Evolutionary conservation across 495 filamentous ascomycete species (phyloP).

Genomic region (Mycothermus thermophilus): DNA sequence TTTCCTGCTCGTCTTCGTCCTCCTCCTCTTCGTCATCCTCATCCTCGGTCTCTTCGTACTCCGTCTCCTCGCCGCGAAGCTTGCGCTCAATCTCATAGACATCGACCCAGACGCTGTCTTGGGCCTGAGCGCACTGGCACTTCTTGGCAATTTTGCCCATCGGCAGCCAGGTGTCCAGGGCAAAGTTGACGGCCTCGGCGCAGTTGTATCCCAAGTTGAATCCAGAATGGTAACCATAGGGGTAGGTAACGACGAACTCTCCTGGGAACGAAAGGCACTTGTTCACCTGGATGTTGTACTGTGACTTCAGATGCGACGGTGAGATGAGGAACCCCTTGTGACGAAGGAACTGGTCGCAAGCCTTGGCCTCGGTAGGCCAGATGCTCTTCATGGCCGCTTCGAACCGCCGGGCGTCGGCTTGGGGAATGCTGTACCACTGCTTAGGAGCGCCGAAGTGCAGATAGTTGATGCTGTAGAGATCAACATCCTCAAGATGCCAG

Average conservation of each 20-base stretch:
- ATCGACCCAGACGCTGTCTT: slow-evolving; percentile 97
- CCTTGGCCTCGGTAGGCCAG: slow-evolving; percentile 93
- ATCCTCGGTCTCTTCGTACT: slow-evolving; percentile 74
- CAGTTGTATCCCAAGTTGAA: slow-evolving; percentile 99
- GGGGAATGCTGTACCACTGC: slow-evolving; percentile 98
- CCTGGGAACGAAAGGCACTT: slow-evolving; percentile 90
- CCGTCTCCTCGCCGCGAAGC: slow-evolving; percentile 79
- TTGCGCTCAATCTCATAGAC: slow-evolving; percentile 90
- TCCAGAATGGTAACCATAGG: slow-evolving; percentile 95
- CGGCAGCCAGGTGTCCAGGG: slow-evolving; percentile 81
- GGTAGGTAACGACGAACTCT: slow-evolving; percentile 97
- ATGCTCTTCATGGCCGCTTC: slow-evolving; percentile 91
- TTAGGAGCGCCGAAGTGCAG: slow-evolving; percentile 98
- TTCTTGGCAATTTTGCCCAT: slow-evolving; percentile 96
- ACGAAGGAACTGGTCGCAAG: slow-evolving; percentile 87
- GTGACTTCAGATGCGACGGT: slow-evolving; percentile 65
- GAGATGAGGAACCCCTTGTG: slow-evolving; percentile 99
- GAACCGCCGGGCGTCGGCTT: slow-evolving; percentile 85
- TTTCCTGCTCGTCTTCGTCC: slow-evolving; percentile 49
- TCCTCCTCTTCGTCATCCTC: slow-evolving; percentile 61
- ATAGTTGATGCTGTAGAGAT: slow-evolving; percentile 99
- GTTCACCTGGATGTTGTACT: slow-evolving; percentile 91
- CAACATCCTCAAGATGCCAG: slow-evolving; percentile 97
- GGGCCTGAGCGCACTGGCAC: slow-evolving; percentile 71
- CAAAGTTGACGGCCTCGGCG: slow-evolving; percentile 97